A percentile compares a stretch with the other conserved stretches of the same genome.
Conservation (phyloP, 306 rosid species). For the Astragalus glycyphyllos region DNA sequence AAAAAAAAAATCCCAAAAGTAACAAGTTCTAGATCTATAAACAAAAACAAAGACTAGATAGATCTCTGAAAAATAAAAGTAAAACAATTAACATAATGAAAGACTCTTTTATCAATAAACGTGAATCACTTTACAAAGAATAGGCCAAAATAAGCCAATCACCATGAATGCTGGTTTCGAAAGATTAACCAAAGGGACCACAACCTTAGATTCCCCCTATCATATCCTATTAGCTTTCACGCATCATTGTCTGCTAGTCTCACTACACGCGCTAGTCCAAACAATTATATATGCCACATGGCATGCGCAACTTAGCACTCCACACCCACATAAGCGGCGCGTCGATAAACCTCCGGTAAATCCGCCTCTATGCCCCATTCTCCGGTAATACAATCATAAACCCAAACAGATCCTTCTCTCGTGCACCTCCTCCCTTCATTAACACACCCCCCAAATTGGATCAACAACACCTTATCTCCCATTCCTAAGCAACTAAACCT, state of each 20-base stretch:
- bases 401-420: constrained; percentile 61
- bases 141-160: constrained; percentile 34
- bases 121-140: not conserved
- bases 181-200: constrained; percentile 34
- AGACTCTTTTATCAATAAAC: too few species aligned
- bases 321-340: constrained; percentile 73
- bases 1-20: too few species aligned
- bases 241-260: constrained; percentile 41
- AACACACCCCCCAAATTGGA: constrained; percentile 56
- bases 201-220: constrained; percentile 41
- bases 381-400: constrained; percentile 51
- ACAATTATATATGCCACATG: constrained; percentile 32
- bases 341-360: constrained; percentile 65
- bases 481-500: constrained; percentile 70
- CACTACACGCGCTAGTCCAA: constrained; percentile 27
- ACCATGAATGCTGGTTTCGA: not conserved
- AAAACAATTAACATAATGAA: too few species aligned
- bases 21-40: too few species aligned
- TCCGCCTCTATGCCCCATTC: constrained; percentile 66
- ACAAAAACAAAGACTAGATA: too few species aligned
- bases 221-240: constrained; percentile 39
- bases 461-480: constrained; percentile 62
- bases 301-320: constrained; percentile 48
- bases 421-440: constrained; percentile 49
- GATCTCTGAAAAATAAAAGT: too few species aligned